Conservation (phyloP, 805 yeast genomes). For the Tetrapisispora phaffii region DNA sequence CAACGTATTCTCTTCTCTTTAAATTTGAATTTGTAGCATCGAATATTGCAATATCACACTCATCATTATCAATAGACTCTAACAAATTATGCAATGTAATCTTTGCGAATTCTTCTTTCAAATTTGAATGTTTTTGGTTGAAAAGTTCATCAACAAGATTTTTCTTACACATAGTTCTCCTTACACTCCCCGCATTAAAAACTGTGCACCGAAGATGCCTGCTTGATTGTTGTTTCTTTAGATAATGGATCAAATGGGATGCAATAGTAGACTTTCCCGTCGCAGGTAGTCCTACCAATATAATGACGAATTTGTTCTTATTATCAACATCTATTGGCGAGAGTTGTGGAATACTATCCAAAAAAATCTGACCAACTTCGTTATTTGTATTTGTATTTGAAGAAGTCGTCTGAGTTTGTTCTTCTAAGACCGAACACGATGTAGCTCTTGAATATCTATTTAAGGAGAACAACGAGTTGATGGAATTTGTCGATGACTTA, state of each 20-base stretch:
- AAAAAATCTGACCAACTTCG: not conserved
- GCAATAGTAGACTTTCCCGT: conserved; percentile 69
- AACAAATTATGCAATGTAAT: conserved; percentile 40
- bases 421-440: not conserved
- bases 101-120: conserved; percentile 44
- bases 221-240: conserved; percentile 27
- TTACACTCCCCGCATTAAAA: conserved; percentile 66
- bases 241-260: conserved; percentile 50
- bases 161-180: conserved; percentile 43
- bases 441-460: conserved; percentile 3
- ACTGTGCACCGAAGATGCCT: conserved; percentile 32
- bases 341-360: not conserved
- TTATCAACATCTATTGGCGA: no score
- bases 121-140: conserved; percentile 34
- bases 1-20: conserved; percentile 30
- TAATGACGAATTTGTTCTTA: conserved; percentile 44
- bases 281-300: conserved; percentile 71
- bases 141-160: conserved; percentile 32
- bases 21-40: conserved; percentile 52
- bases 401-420: not conserved
- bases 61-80: conserved; percentile 33
- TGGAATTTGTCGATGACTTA: conserved; percentile 12
- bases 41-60: conserved; percentile 46
- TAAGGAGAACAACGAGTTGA: conserved; percentile 23
- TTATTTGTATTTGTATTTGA: not conserved